Percentiles rank a stretch among this genome's conserved stretches.
These are phyloP conservation scores for Aspergillus heteromorphus DNA, from an alignment of 495 filamentous ascomycete genomes.

Conservation along the genomic window DNA sequence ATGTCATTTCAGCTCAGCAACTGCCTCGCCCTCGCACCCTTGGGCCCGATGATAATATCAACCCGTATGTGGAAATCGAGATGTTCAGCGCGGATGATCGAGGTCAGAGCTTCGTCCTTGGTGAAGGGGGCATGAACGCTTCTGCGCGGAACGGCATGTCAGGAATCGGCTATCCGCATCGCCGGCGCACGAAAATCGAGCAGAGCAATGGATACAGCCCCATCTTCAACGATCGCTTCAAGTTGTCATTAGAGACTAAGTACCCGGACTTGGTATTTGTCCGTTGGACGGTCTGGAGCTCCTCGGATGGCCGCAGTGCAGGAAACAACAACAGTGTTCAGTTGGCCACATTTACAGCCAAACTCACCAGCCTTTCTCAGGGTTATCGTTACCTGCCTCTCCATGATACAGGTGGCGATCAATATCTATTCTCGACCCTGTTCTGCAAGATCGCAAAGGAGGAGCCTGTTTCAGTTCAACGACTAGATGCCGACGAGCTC, in stretches of 20 bases:
- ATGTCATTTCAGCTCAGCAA: conserved; percentile 90
- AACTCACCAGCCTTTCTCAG: conserved; percentile 80
- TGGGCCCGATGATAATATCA: conserved; percentile 65
- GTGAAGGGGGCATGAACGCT: conserved; percentile 65
- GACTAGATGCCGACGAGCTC: conserved; percentile 43
- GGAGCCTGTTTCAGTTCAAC: conserved; percentile 45
- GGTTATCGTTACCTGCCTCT: conserved; percentile 97
- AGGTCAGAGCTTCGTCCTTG: conserved; percentile 53
- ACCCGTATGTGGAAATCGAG: conserved; percentile 92
- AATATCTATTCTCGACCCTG: conserved; percentile 88
- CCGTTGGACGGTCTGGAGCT: conserved; percentile 85
- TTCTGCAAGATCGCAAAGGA: conserved; percentile 80
- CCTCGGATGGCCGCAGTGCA: conserved; percentile 58
- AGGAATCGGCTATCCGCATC: conserved; percentile 70
- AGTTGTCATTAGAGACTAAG: conserved; percentile 76
- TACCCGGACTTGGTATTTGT: conserved; percentile 92
- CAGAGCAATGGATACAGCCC: conserved; percentile 90
- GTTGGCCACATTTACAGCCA: conserved; percentile 85
- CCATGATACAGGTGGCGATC: conserved; percentile 81
- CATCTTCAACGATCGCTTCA: conserved; percentile 68
- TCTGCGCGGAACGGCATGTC: conserved; percentile 64
- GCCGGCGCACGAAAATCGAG: conserved; percentile 70
- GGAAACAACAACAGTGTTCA: conserved; percentile 59
- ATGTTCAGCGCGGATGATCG: conserved; percentile 93
- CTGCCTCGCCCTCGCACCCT: conserved; percentile 75